These are phyloP conservation scores for Cynanchum wilfordii DNA, from an alignment of 257 asterid species.

Conservation along the genomic window DNA sequence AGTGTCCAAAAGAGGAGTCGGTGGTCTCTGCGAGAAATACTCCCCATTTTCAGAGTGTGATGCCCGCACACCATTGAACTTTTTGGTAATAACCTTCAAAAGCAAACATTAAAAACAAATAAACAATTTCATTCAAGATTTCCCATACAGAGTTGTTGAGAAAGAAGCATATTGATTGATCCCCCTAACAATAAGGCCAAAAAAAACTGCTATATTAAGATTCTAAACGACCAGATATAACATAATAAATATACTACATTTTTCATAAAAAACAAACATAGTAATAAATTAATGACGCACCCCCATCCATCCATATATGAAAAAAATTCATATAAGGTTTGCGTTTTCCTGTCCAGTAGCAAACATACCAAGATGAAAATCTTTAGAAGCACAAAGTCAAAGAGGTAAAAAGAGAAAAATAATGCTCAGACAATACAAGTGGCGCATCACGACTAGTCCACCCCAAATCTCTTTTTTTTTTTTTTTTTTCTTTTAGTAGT, in stretches of 20 bases:
- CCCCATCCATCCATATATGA: neutral
- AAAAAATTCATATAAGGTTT: neutral
- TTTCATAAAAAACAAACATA: neutral
- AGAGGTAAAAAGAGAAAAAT: neutral
- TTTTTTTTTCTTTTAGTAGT: neutral
- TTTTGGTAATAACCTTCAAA: slow-evolving; percentile 47
- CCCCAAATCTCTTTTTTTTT: neutral
- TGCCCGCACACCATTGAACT: slow-evolving; percentile 49
- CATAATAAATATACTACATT: neutral
- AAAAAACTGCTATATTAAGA: neutral
- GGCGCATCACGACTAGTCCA: neutral
- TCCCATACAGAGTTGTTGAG: slow-evolving; percentile 13
- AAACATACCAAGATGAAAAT: neutral
- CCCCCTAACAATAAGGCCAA: neutral
- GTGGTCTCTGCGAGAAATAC: slow-evolving; percentile 83
- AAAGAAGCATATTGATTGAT: neutral
- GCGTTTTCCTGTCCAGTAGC: neutral
- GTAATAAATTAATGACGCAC: neutral
- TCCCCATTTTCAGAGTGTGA: slow-evolving; percentile 70
- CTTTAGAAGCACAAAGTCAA: neutral
- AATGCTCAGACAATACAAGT: neutral
- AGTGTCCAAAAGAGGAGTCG: slow-evolving; percentile 92
- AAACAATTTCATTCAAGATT: slow-evolving; percentile 25
- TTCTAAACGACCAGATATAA: neutral
- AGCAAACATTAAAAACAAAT: slow-evolving; percentile 17